These are phyloP conservation scores for Themeda triandra DNA, from an alignment of 176 grass and related monocot species.

Conservation along the genomic window DNA sequence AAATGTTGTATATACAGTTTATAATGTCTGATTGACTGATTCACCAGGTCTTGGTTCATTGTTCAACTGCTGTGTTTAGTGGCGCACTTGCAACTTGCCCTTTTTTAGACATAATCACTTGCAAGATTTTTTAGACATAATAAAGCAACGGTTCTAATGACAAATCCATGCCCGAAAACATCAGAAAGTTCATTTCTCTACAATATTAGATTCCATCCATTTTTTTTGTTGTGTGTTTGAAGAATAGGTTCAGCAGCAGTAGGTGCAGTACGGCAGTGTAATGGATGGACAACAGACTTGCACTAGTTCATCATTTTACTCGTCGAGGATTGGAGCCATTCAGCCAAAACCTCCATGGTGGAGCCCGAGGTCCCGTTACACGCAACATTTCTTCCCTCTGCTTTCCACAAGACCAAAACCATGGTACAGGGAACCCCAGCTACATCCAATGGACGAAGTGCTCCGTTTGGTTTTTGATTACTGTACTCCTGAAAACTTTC, in stretches of 20 bases:
- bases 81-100: neutral
- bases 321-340: neutral
- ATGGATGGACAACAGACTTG: constrained; percentile 18
- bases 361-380: neutral
- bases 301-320: neutral
- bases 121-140: neutral
- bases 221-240: neutral
- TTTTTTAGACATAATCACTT: neutral
- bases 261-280: neutral
- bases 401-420: neutral
- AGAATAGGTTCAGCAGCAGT: neutral
- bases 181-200: neutral
- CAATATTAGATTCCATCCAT: neutral
- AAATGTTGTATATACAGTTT: neutral
- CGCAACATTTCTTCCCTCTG: neutral
- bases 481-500: neutral
- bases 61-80: neutral
- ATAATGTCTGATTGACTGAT: neutral
- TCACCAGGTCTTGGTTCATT: neutral
- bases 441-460: neutral
- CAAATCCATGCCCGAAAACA: neutral
- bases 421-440: constrained; percentile 16
- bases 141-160: neutral
- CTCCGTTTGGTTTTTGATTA: neutral
- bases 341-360: neutral